Evolutionary conservation across 1,139 yeast species (phyloP).

Genomic region (Geotrichum reessii): DNA sequence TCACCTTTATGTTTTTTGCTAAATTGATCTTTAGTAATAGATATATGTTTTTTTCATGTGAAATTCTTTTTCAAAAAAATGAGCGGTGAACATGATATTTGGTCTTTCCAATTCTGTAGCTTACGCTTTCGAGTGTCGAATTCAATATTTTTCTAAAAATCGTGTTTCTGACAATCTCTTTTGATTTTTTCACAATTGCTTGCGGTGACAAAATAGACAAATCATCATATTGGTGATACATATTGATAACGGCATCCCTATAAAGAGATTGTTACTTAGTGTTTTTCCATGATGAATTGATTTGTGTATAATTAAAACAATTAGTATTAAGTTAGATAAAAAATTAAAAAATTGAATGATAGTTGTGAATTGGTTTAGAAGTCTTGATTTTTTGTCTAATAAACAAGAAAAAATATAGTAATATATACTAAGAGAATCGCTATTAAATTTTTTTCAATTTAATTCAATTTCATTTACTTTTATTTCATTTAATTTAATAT

Average conservation of each 20-base stretch:
- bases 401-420: too few relatives aligned
- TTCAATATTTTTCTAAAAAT: background rate
- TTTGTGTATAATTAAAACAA: too few relatives aligned
- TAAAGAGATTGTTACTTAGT: background rate
- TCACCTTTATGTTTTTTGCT: background rate
- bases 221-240: background rate
- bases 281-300: background rate
- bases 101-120: background rate
- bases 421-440: too few relatives aligned
- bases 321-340: too few relatives aligned
- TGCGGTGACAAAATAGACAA: background rate
- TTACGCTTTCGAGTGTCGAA: background rate
- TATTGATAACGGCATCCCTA: background rate
- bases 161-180: background rate
- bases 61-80: background rate
- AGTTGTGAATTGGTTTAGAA: too few relatives aligned
- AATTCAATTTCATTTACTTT: too few relatives aligned
- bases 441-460: too few relatives aligned
- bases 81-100: background rate
- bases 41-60: background rate
- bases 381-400: too few relatives aligned
- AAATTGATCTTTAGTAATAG: background rate
- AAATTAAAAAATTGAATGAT: too few relatives aligned
- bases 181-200: background rate
- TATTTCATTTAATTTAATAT: too few relatives aligned